phyloP scores from a whole-genome alignment of 2,329 filamentous ascomycete genomes.

The Penicillium sp. region DNA sequence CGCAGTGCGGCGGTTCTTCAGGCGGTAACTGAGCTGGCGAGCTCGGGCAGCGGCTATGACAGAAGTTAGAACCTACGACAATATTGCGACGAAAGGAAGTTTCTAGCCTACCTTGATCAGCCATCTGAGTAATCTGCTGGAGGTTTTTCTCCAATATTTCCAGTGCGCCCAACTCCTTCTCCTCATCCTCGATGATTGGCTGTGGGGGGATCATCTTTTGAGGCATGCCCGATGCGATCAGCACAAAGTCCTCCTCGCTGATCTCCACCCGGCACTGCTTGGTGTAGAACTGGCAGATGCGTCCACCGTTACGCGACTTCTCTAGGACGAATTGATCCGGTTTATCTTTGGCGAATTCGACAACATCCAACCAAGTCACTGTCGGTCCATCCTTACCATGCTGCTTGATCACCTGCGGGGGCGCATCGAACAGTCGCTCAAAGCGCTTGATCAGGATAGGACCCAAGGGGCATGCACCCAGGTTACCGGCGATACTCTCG shows the following conservation, averaged over 20 bases:
- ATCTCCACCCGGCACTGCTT: conserved; percentile 83
- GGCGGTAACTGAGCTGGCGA: conserved; percentile 75
- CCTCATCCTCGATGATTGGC: conserved; percentile 81
- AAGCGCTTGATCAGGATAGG: conserved; percentile 83
- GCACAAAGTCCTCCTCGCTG: conserved; percentile 79
- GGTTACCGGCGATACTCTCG: conserved; percentile 81
- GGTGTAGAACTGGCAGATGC: conserved; percentile 77
- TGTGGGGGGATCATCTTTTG: conserved; percentile 80
- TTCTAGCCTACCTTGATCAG: conserved; percentile 64
- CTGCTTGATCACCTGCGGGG: conserved; percentile 66
- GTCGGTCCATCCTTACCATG: conserved; percentile 61
- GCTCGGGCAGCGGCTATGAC: conserved; percentile 64
- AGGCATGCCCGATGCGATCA: conserved; percentile 79
- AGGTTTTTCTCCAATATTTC: conserved; percentile 81
- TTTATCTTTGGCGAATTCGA: conserved; percentile 78
- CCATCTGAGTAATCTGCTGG: conserved; percentile 73
- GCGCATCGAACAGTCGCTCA: conserved; percentile 80
- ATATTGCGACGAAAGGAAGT: neutral
- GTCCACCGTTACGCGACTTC: conserved; percentile 65
- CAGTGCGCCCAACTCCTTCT: conserved; percentile 78
- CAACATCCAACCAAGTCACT: conserved; percentile 81
- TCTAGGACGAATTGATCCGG: conserved; percentile 75
- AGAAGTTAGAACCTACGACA: neutral
- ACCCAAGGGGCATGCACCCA: conserved; percentile 79
- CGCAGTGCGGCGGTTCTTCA: conserved; percentile 73